Evolutionary conservation across 768 basidiomycete species (phyloP).

Genomic region (Russula compacta): DNA sequence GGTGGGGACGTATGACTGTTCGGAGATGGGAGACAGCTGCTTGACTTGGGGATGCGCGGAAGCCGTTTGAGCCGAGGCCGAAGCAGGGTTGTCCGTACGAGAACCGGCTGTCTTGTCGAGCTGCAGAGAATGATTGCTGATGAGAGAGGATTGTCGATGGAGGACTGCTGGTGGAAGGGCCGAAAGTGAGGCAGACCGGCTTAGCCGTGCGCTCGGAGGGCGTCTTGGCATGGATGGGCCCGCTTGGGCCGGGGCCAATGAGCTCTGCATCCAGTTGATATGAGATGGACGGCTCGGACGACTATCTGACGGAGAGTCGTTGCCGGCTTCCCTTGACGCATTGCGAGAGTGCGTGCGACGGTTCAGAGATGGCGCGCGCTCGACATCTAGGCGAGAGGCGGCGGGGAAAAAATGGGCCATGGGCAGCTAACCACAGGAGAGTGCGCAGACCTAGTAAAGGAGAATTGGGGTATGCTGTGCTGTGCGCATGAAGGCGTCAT

Average conservation of each 20-base stretch:
- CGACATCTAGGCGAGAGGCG: slow-evolving; percentile 10
- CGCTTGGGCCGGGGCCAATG: background rate
- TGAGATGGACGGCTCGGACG: slow-evolving; percentile 14
- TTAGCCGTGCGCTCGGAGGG: slow-evolving; percentile 12
- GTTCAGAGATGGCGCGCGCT: slow-evolving; percentile 8
- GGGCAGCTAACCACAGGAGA: slow-evolving; percentile 9
- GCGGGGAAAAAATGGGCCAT: slow-evolving; percentile 19
- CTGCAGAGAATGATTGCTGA: slow-evolving; percentile 37
- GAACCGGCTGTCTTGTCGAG: slow-evolving; percentile 23
- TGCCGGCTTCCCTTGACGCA: background rate
- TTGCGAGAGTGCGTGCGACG: slow-evolving; percentile 9
- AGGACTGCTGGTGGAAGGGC: slow-evolving; percentile 18
- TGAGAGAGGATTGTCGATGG: slow-evolving; percentile 22
- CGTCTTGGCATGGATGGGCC: slow-evolving; percentile 9
- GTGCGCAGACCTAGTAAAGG: slow-evolving; percentile 2
- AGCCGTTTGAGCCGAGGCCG: slow-evolving; percentile 3
- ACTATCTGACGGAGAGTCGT: slow-evolving; percentile 5
- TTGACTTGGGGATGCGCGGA: slow-evolving; percentile 21
- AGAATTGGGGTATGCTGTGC: background rate
- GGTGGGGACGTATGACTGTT: slow-evolving; percentile 55
- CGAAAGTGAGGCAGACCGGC: slow-evolving; percentile 19
- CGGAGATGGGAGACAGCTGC: slow-evolving; percentile 58
- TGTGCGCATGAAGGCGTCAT: background rate
- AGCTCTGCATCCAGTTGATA: slow-evolving; percentile 17
- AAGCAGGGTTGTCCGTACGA: slow-evolving; percentile 18